These are phyloP conservation scores for Senna siamea DNA, from an alignment of 306 rosid species.

Conservation along the genomic window DNA sequence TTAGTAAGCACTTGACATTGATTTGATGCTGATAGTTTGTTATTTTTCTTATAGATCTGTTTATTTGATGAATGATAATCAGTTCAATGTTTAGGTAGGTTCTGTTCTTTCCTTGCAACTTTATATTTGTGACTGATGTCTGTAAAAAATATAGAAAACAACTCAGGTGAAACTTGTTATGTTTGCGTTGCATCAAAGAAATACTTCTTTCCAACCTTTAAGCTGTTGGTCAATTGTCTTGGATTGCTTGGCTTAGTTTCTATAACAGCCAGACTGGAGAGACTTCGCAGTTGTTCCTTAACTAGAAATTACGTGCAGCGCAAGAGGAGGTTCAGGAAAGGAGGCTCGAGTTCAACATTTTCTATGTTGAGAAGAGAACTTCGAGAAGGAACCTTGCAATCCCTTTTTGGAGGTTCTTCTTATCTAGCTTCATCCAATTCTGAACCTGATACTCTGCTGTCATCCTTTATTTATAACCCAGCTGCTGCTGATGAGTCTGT, in stretches of 20 bases:
- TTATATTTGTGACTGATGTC: not conserved
- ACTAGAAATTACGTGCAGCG: constrained; percentile 82
- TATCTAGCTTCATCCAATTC: constrained; percentile 54
- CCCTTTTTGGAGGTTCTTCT: constrained; percentile 84
- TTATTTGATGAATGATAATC: not conserved
- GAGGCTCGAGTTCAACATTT: constrained; percentile 66
- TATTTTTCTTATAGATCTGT: constrained; percentile 11
- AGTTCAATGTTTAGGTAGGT: not conserved
- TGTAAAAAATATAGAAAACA: not conserved
- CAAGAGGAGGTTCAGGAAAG: constrained; percentile 70
- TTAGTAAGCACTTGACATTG: constrained; percentile 5
- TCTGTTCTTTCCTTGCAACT: not conserved
- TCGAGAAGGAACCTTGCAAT: constrained; percentile 75
- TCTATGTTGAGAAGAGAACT: constrained; percentile 77
- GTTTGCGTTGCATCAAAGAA: not conserved
- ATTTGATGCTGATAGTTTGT: constrained; percentile 22
- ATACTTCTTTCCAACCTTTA: not conserved
- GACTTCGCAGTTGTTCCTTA: constrained; percentile 49
- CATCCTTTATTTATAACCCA: constrained; percentile 79
- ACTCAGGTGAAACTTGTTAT: not conserved
- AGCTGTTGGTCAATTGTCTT: constrained; percentile 1
- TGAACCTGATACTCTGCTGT: constrained; percentile 83
- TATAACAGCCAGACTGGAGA: not conserved
- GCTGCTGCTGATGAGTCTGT: constrained; percentile 47
- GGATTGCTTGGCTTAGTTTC: constrained; percentile 27